Conservation (phyloP, 768 basidiomycete species). For the Tulasnella sp. region DNA sequence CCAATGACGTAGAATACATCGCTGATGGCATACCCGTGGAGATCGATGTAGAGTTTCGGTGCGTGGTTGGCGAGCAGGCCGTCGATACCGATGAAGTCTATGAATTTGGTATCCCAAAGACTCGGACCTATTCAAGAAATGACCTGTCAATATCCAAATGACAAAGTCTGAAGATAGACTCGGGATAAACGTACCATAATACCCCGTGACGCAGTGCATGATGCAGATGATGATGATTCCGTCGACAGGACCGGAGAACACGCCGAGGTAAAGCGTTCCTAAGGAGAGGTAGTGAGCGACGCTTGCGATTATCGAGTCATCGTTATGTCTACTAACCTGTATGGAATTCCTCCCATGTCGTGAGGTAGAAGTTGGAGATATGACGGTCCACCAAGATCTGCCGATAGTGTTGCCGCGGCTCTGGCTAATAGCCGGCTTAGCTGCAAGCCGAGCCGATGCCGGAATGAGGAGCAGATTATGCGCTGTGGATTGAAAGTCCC, state of each 20-base stretch:
- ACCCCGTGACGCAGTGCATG: conserved; percentile 68
- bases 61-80: conserved; percentile 34
- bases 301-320: conserved; percentile 4
- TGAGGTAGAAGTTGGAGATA: conserved; percentile 71
- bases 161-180: neutral
- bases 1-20: conserved; percentile 79
- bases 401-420: no score
- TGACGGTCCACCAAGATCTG: conserved; percentile 94
- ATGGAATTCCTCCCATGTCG: conserved; percentile 76
- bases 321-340: conserved; percentile 52
- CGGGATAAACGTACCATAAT: conserved; percentile 43
- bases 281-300: neutral
- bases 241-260: conserved; percentile 92
- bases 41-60: conserved; percentile 34
- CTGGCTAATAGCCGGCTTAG: no score
- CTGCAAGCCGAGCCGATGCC: no score
- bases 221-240: conserved; percentile 77
- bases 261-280: conserved; percentile 83
- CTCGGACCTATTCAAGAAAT: conserved; percentile 62
- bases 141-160: no score
- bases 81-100: conserved; percentile 37
- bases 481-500: no score
- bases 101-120: conserved; percentile 68
- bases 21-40: conserved; percentile 69
- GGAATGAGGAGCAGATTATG: no score